These are phyloP conservation scores for Lecanicillium sp. DNA, from an alignment of 2,329 filamentous ascomycete species.

Conservation along the genomic window DNA sequence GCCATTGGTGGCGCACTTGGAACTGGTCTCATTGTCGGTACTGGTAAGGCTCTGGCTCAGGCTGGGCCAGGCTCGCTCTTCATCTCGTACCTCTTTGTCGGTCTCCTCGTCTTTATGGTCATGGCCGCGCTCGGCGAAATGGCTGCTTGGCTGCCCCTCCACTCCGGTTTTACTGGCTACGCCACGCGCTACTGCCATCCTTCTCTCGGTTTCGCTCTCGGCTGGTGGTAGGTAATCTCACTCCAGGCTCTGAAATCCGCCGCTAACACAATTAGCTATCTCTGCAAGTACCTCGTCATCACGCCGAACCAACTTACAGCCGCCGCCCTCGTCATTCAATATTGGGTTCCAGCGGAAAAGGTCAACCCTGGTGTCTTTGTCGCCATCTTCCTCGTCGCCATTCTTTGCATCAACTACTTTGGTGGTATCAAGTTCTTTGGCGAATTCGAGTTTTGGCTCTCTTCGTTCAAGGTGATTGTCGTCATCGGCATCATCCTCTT, in stretches of 20 bases:
- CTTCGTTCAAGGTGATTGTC: conserved; percentile 62
- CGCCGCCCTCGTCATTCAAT: conserved; percentile 70
- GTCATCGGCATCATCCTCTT: conserved; percentile 62
- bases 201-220: conserved; percentile 72
- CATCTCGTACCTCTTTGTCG: conserved; percentile 64
- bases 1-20: conserved; percentile 71
- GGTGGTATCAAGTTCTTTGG: conserved; percentile 60
- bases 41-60: conserved; percentile 47
- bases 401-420: conserved; percentile 59
- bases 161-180: conserved; percentile 76
- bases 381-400: conserved; percentile 58
- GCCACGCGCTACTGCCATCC: conserved; percentile 74
- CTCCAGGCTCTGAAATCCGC: conserved; percentile 8
- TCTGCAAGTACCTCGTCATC: conserved; percentile 78
- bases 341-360: conserved; percentile 59
- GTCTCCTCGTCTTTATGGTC: conserved; percentile 69
- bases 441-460: conserved; percentile 58
- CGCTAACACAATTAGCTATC: conserved; percentile 36
- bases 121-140: conserved; percentile 81
- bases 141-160: conserved; percentile 74
- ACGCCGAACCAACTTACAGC: conserved; percentile 83
- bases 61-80: conserved; percentile 60
- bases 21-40: conserved; percentile 69
- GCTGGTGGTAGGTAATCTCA: conserved; percentile 53
- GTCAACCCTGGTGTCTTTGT: conserved; percentile 79